A percentile compares a stretch with the other conserved stretches of the same genome.
Conservation (phyloP, 352 stramenopile species). For the Phytopythium vexans region DNA sequence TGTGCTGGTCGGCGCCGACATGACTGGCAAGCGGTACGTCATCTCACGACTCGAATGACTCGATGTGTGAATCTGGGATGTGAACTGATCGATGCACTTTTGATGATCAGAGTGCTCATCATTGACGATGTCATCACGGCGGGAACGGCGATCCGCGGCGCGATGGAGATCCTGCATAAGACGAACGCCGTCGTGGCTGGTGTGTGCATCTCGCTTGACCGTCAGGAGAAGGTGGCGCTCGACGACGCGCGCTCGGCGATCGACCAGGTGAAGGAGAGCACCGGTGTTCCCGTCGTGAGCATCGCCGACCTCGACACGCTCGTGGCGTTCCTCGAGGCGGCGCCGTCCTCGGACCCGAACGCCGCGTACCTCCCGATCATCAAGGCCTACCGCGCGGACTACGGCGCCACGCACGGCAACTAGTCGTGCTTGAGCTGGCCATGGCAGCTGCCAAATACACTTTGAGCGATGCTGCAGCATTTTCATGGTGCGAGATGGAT, state of each 20-base stretch:
- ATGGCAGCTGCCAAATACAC: too few species aligned
- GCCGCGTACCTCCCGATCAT: conserved; percentile 67
- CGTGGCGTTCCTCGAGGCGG: conserved; percentile 85
- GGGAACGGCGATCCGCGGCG: conserved; percentile 97
- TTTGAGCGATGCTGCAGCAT: neutral
- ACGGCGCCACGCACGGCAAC: conserved; percentile 41
- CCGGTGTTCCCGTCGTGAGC: conserved; percentile 91
- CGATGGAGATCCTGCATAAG: conserved; percentile 86
- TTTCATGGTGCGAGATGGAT: too few species aligned
- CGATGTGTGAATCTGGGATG: neutral
- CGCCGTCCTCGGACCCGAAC: conserved; percentile 41
- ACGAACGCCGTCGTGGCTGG: conserved; percentile 93
- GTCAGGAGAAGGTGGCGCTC: conserved; percentile 95
- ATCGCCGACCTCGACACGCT: conserved; percentile 94
- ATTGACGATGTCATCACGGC: conserved; percentile 99
- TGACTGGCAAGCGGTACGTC: conserved; percentile 91
- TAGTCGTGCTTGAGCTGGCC: neutral
- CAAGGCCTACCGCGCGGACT: conserved; percentile 73
- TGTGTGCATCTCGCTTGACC: conserved; percentile 97
- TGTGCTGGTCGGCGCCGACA: conserved; percentile 93
- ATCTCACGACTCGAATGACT: neutral
- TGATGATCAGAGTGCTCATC: conserved; percentile 88
- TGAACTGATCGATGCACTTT: conserved; percentile 2
- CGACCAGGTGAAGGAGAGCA: conserved; percentile 89
- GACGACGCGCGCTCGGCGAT: conserved; percentile 93